phyloP scores from a whole-genome alignment of 495 filamentous ascomycete species.

The Aspergillus coremiiformis region DNA sequence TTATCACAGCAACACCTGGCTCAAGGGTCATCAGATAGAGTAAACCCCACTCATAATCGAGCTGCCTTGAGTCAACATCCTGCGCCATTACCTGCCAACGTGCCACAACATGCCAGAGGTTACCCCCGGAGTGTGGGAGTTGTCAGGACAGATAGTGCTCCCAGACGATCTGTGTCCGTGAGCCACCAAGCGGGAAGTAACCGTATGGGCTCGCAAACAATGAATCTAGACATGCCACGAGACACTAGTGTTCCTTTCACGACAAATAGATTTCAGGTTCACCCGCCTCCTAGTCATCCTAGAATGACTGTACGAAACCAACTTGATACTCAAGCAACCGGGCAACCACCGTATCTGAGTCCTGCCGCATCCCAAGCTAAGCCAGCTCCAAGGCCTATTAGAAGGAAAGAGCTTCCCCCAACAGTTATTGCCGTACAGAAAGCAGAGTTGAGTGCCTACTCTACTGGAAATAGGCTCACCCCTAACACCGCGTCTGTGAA shows the following conservation, averaged over 20 bases:
- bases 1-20: neutral
- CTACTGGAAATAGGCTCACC: neutral
- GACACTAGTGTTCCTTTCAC: neutral
- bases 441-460: neutral
- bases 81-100: slow-evolving; percentile 9
- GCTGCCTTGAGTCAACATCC: slow-evolving; percentile 14
- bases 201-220: slow-evolving; percentile 8
- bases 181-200: slow-evolving; percentile 14
- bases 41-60: slow-evolving; percentile 14
- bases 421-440: neutral
- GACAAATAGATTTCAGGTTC: neutral
- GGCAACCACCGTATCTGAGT: neutral
- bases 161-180: slow-evolving; percentile 27
- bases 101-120: slow-evolving; percentile 14
- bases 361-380: neutral
- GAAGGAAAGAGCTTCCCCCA: neutral
- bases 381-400: neutral
- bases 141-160: slow-evolving; percentile 20
- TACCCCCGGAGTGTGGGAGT: slow-evolving; percentile 7
- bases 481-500: neutral
- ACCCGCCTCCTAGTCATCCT: neutral
- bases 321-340: neutral
- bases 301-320: neutral
- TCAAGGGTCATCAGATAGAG: slow-evolving; percentile 3
- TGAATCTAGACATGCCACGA: slow-evolving; percentile 10